These are phyloP conservation scores for Neonectria coccinea DNA, from an alignment of 2,329 filamentous ascomycete genomes.

Conservation along the genomic window DNA sequence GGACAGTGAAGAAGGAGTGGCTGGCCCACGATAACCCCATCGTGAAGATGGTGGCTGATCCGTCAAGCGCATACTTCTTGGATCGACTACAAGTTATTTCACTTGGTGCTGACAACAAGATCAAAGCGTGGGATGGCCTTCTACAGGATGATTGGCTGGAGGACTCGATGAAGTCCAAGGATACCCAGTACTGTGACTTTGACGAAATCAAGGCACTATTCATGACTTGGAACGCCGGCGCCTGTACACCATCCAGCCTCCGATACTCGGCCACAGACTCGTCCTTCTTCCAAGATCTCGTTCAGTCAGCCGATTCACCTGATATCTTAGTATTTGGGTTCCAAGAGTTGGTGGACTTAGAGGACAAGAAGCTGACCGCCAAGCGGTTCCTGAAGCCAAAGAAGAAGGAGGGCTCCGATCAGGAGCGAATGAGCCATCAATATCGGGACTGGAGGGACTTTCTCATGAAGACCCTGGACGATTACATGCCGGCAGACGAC, in stretches of 20 bases:
- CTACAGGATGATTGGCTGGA: slow-evolving; percentile 97
- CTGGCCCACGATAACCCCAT: slow-evolving; percentile 88
- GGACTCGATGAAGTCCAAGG: slow-evolving; percentile 84
- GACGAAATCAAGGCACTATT: slow-evolving; percentile 82
- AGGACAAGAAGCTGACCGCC: slow-evolving; percentile 97
- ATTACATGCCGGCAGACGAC: slow-evolving; percentile 80
- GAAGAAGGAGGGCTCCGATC: slow-evolving; percentile 80
- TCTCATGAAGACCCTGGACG: slow-evolving; percentile 82
- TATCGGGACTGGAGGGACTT: slow-evolving; percentile 98
- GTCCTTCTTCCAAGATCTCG: slow-evolving; percentile 82
- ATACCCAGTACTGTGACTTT: slow-evolving; percentile 87
- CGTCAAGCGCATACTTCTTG: slow-evolving; percentile 85
- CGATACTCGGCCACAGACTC: slow-evolving; percentile 77
- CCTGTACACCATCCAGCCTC: slow-evolving; percentile 88
- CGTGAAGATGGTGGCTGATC: slow-evolving; percentile 80
- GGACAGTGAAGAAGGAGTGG: slow-evolving; percentile 95
- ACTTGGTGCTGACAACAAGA: slow-evolving; percentile 85
- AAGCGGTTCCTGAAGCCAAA: slow-evolving; percentile 95
- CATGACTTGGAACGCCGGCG: slow-evolving; percentile 97
- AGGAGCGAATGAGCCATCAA: slow-evolving; percentile 95
- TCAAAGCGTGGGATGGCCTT: slow-evolving; percentile 92
- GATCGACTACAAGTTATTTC: slow-evolving; percentile 88
- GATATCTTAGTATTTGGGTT: slow-evolving; percentile 97
- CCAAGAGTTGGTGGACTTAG: slow-evolving; percentile 96
- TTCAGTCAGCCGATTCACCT: slow-evolving; percentile 80